phyloP scores from a whole-genome alignment of 768 basidiomycete species.

The Panaeolus papilionaceus region DNA sequence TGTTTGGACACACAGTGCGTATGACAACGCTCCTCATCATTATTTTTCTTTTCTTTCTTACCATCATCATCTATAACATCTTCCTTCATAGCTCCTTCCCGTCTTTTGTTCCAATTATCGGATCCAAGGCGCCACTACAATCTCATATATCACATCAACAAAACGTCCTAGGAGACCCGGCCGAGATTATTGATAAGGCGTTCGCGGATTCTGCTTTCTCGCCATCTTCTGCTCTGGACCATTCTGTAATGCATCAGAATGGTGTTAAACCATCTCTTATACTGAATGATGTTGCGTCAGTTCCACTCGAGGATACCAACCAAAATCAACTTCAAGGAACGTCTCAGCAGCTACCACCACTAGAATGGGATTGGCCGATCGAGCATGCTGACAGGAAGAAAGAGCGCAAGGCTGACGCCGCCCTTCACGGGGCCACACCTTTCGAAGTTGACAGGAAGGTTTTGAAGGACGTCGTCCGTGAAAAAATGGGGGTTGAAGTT shows the following conservation, averaged over 20 bases:
- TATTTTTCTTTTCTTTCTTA: neutral
- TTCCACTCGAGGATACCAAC: constrained; percentile 15
- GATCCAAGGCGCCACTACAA: neutral
- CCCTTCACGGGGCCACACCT: constrained; percentile 64
- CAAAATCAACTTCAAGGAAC: constrained; percentile 16
- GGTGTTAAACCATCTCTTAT: constrained; percentile 30
- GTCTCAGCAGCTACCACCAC: constrained; percentile 25
- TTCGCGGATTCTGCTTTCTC: constrained; percentile 16
- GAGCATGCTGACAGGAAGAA: constrained; percentile 74
- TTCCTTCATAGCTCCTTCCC: neutral
- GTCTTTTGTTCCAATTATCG: neutral
- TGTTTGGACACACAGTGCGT: constrained; percentile 14
- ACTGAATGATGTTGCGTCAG: constrained; percentile 21
- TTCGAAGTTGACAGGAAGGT: constrained; percentile 80
- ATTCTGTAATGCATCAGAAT: constrained; percentile 41
- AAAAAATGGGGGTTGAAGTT: constrained; percentile 70
- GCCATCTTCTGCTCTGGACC: constrained; percentile 25
- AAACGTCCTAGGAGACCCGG: constrained; percentile 25
- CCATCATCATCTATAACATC: neutral
- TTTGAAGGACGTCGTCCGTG: constrained; percentile 78
- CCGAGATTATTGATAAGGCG: constrained; percentile 32
- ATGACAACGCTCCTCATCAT: neutral
- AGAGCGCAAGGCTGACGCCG: constrained; percentile 69
- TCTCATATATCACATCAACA: neutral
- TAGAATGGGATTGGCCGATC: constrained; percentile 74